phyloP scores from a whole-genome alignment of 129 eudicot genomes.

The Artemisia annua region DNA sequence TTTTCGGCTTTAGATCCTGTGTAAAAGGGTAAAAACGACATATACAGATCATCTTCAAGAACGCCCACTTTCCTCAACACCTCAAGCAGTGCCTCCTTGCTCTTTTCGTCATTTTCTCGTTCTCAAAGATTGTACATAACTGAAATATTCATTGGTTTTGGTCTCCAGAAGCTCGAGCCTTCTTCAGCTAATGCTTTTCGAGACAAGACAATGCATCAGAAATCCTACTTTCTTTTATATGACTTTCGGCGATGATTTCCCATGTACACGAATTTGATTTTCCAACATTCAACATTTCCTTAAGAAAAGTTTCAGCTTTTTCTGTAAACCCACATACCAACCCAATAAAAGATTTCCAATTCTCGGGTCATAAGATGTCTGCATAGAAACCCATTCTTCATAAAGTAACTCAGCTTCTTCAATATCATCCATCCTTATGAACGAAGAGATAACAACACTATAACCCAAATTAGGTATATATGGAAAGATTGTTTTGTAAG shows the following conservation, averaged over 20 bases:
- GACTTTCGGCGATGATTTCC: slow-evolving; percentile 79
- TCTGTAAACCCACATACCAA: slow-evolving; percentile 56
- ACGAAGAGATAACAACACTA: slow-evolving; percentile 65
- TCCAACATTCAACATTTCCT: slow-evolving; percentile 63
- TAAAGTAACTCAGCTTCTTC: slow-evolving; percentile 76
- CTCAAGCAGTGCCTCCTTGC: slow-evolving; percentile 56
- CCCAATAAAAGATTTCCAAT: slow-evolving; percentile 72
- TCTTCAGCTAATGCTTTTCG: slow-evolving; percentile 47
- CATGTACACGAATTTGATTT: slow-evolving; percentile 72
- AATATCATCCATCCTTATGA: slow-evolving; percentile 58
- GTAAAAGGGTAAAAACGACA: slow-evolving; percentile 39
- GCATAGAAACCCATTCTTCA: slow-evolving; percentile 72
- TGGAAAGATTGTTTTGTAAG: slow-evolving; percentile 55
- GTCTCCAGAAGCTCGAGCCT: slow-evolving; percentile 74
- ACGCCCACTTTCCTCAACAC: slow-evolving; percentile 60
- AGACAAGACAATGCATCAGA: slow-evolving; percentile 67
- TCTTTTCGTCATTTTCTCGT: slow-evolving; percentile 40
- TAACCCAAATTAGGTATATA: slow-evolving; percentile 71
- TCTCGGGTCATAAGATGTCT: slow-evolving; percentile 58
- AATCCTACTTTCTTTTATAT: slow-evolving; percentile 48
- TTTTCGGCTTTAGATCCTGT: slow-evolving; percentile 18
- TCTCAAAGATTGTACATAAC: slow-evolving; percentile 49
- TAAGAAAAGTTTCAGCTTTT: slow-evolving; percentile 59
- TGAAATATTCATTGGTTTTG: slow-evolving; percentile 50
- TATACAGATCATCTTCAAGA: slow-evolving; percentile 49